Evolutionary conservation across 2,329 filamentous ascomycete genomes (phyloP), one percentile per base, ranked within the genome.

Genomic region (Chrysoporthe cubensis): DNA sequence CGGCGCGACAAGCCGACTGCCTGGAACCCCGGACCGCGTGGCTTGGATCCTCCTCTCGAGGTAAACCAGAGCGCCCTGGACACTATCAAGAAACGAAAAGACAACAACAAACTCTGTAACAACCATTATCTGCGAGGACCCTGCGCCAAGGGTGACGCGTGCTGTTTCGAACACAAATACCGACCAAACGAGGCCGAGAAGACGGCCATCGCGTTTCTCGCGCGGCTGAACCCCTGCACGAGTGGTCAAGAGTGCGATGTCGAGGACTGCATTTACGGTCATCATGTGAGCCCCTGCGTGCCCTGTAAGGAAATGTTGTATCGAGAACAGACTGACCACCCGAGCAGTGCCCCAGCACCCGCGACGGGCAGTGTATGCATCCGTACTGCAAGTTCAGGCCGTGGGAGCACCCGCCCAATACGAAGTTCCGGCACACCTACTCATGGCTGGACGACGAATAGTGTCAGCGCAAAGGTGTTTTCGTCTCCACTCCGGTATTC

Each of bases 241-340:
- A 82, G 78, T 42, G 85, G 85, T 0, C 87, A 90, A 74, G 80
- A 86, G n/a, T 90, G 87, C 71, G 82, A 85, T 7, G 77, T 82
- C 4, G 81, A 84, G 1, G 83, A 85, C 70, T 90, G 87, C 74
- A 88, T 89, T 68, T 89, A 90, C 71, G 87, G 87, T 2, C 87
- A 90, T 74, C 83, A 90, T 72, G 85, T 87, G 73, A 79, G 85
- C 80, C 26, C 8, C 4, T n/a, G 16, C 26, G 26, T 61, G 7
- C 34, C 58, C 14, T 5, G 7, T 13, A 5, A 18, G 48, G n/a
- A 48, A 37, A 4, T 8, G 40, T 44, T 8, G 21, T 21, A 34
- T 3, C 34, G 34, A 9, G 37, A 34, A 44, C 21, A 7, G n/a
- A 37, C 34, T 40, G 26, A 21, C 8, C 63, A 40, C 42, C 34